These are phyloP conservation scores for Colletotrichum phormii DNA, from an alignment of 2,329 filamentous ascomycete genomes.

Conservation along the genomic window DNA sequence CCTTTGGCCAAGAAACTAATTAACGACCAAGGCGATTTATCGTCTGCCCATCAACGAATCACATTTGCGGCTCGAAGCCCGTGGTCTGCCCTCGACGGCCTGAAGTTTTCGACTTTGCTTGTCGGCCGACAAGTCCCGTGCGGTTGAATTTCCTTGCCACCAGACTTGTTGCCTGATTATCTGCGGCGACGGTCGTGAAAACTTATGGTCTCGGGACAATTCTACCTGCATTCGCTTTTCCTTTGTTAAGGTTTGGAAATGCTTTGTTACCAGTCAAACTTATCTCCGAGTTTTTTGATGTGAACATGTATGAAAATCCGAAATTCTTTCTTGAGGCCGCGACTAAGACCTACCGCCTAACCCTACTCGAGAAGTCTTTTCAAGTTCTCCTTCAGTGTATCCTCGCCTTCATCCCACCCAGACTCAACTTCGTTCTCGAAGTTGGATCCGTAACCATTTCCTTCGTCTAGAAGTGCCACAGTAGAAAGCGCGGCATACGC, in stretches of 20 bases:
- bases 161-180: no score
- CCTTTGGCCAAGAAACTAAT: conserved; percentile 21
- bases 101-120: background rate
- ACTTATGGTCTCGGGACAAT: no score
- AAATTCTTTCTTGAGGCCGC: no score
- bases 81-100: conserved; percentile 1
- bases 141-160: background rate
- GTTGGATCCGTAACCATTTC: conserved; percentile 34
- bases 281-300: background rate
- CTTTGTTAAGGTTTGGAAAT: no score
- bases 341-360: background rate
- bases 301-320: background rate
- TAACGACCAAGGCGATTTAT: conserved; percentile 28
- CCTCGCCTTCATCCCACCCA: conserved; percentile 17
- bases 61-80: background rate
- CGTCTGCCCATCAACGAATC: conserved; percentile 4
- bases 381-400: background rate
- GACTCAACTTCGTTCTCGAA: conserved; percentile 29
- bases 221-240: no score
- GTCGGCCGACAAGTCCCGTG: background rate
- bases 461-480: conserved; percentile 31
- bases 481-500: conserved; percentile 35
- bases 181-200: no score
- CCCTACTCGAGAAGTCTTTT: background rate
- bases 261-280: no score